Percentiles rank a stretch among this genome's conserved stretches.
phyloP scores from a whole-genome alignment of 495 filamentous ascomycete species.

The Apodospora peruviana region DNA sequence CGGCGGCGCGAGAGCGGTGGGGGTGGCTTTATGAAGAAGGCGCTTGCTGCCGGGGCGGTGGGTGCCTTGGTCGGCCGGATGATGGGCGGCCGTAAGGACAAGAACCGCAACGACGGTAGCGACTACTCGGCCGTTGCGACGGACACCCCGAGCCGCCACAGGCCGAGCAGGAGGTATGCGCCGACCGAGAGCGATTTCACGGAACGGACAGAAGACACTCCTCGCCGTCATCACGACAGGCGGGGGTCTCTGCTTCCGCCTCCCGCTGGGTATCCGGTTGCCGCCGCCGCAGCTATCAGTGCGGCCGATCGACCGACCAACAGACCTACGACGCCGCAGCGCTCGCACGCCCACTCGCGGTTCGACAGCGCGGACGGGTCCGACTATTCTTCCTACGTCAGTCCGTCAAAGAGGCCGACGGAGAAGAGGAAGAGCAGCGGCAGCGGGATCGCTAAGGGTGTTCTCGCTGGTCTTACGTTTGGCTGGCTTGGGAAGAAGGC shows the following conservation, averaged over 20 bases:
- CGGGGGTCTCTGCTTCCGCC: slow-evolving; percentile 33
- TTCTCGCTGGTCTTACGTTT: slow-evolving; percentile 62
- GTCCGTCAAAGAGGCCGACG: slow-evolving; percentile 35
- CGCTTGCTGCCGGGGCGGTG: slow-evolving; percentile 62
- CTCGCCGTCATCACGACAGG: slow-evolving; percentile 25
- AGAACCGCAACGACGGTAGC: slow-evolving; percentile 51
- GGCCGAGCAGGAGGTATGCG: slow-evolving; percentile 26
- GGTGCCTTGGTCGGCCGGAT: slow-evolving; percentile 59
- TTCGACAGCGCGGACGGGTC: slow-evolving; percentile 40
- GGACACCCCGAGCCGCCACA: slow-evolving; percentile 45
- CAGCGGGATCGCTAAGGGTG: slow-evolving; percentile 51
- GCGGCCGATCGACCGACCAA: slow-evolving; percentile 26
- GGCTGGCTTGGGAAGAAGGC: slow-evolving; percentile 60
- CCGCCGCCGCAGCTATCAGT: slow-evolving; percentile 34
- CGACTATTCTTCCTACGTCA: slow-evolving; percentile 47
- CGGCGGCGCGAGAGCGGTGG: slow-evolving; percentile 22
- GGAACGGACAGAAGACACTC: slow-evolving; percentile 27
- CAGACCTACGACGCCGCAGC: slow-evolving; percentile 38
- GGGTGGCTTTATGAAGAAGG: slow-evolving; percentile 57
- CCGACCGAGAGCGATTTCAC: slow-evolving; percentile 45
- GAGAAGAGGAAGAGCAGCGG: slow-evolving; percentile 20
- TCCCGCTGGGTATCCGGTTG: slow-evolving; percentile 27
- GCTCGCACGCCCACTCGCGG: slow-evolving; percentile 33
- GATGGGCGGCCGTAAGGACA: slow-evolving; percentile 46
- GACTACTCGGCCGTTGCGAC: slow-evolving; percentile 51